Base-by-base conservation (phyloP, 75 land plant genomes). In the Pinus albicaulis region DNA sequence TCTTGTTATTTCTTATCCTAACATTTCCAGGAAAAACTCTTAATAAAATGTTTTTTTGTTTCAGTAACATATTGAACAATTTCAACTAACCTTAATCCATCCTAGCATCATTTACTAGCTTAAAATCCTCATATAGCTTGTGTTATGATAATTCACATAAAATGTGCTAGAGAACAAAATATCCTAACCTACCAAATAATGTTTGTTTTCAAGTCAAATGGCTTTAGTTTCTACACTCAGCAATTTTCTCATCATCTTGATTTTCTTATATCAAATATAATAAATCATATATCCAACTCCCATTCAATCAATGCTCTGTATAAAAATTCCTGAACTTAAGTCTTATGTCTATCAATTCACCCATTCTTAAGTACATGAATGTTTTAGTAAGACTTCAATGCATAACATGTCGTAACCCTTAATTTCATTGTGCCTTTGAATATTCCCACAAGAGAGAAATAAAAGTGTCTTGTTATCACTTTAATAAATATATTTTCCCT, bases 401-500 rank as follows among this genome's bases (percentile, higher is more conserved):
- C 12, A 38, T 38, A 68, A 41, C 22, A 38, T 38, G 24, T n/a
- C 12, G 20, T 20, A 15, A 38, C 38, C 48, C 19, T 68, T 68
- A 38, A 19, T n/a, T 68, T 68, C 71, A 68, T 36, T 11, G 8
- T 19, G 17, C 41, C 19, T 68, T 19, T 41, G 38, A 8, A 15
- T n/a, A 68, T 38, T 38, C 38, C 3, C 7, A 3, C 38, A 17
- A 31, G 31, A 16, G 7, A 5, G 16, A n/a, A 1, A 68, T 68
- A 38, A 66, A 66, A 7, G 36, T 16, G 17, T 63, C 71, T 66
- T 66, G 3, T 68, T 14, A 68, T 36, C 52, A n/a, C 52, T 68
- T 68, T 44, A 68, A 68, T n/a, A 38, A 41, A 68, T 68, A 68
- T 68, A 23, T 68, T 44, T n/a, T 68, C 22, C 71, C 71, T 19